These are phyloP conservation scores for Kappamyces sp. DNA, from an alignment of 192 early-diverging fungal species.

Conservation along the genomic window DNA sequence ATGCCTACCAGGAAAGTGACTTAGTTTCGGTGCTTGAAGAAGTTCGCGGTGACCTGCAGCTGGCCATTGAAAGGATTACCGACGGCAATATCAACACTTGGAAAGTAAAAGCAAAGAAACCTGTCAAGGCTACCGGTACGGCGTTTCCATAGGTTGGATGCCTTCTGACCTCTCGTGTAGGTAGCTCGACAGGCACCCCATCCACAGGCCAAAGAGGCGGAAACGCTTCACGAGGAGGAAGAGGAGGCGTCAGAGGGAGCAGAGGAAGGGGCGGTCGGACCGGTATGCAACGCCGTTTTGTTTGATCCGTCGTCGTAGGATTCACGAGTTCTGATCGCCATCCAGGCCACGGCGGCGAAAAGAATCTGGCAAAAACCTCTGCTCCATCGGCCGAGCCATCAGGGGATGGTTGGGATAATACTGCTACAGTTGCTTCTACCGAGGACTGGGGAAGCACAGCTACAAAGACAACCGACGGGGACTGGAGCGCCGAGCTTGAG, in stretches of 20 bases:
- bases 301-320: constrained; percentile 1
- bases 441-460: constrained; percentile 12
- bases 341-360: constrained; percentile 12
- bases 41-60: constrained; percentile 76
- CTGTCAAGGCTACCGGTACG: not conserved
- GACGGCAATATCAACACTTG: constrained; percentile 52
- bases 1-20: constrained; percentile 83
- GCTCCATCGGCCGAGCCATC: not conserved
- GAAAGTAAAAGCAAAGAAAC: not conserved
- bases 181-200: constrained; percentile 75
- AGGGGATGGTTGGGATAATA: not conserved
- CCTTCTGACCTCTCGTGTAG: constrained; percentile 76
- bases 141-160: constrained; percentile 9
- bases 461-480: not conserved
- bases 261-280: constrained; percentile 9
- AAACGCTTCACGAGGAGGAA: constrained; percentile 10
- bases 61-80: constrained; percentile 71
- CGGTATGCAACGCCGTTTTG: not conserved
- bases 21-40: constrained; percentile 80
- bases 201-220: constrained; percentile 41
- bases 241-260: constrained; percentile 11
- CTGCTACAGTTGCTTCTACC: constrained; percentile 2
- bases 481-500: constrained; percentile 14
- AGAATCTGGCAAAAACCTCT: not conserved
- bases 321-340: not conserved